Conservation (phyloP, 805 yeast genomes). For the Saturnispora besseyi region DNA sequence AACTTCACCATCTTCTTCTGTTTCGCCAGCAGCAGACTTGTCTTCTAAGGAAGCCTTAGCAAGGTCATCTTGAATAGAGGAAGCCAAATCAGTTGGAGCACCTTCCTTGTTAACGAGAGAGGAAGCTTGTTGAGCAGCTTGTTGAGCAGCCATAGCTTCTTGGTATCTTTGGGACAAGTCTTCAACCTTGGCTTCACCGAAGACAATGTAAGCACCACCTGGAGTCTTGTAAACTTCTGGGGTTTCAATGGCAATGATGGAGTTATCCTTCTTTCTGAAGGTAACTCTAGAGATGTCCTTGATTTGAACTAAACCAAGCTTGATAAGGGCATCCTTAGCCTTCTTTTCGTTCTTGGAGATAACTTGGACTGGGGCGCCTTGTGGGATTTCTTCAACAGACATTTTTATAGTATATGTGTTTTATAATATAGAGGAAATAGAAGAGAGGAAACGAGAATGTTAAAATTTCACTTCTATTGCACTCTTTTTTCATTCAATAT, state of each 20-base stretch:
- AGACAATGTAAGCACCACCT: constrained; percentile 91
- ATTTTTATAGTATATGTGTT: constrained; percentile 13
- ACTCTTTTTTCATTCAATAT: not conserved
- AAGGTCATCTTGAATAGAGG: constrained; percentile 72
- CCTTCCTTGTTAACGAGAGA: constrained; percentile 24
- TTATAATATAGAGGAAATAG: not conserved
- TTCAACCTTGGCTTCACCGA: constrained; percentile 97
- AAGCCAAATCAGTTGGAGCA: constrained; percentile 41
- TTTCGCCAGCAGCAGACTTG: constrained; percentile 28
- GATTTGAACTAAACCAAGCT: constrained; percentile 82
- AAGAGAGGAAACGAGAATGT: not conserved
- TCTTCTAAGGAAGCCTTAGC: constrained; percentile 47
- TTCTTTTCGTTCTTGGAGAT: constrained; percentile 88
- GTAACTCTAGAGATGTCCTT: constrained; percentile 93
- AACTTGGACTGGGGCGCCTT: constrained; percentile 75
- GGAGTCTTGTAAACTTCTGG: constrained; percentile 95
- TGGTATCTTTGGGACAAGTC: constrained; percentile 84
- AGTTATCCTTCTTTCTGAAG: constrained; percentile 86
- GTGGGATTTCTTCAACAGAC: constrained; percentile 46
- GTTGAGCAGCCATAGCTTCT: constrained; percentile 74
- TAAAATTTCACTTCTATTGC: not conserved
- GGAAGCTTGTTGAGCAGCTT: constrained; percentile 44
- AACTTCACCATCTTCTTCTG: constrained; percentile 51
- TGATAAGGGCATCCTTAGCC: constrained; percentile 84
- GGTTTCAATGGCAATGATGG: constrained; percentile 78